Evolutionary conservation across 2,329 filamentous ascomycete genomes (phyloP), one percentile per base, ranked within the genome.

Genomic region (Fusarium sp.): DNA sequence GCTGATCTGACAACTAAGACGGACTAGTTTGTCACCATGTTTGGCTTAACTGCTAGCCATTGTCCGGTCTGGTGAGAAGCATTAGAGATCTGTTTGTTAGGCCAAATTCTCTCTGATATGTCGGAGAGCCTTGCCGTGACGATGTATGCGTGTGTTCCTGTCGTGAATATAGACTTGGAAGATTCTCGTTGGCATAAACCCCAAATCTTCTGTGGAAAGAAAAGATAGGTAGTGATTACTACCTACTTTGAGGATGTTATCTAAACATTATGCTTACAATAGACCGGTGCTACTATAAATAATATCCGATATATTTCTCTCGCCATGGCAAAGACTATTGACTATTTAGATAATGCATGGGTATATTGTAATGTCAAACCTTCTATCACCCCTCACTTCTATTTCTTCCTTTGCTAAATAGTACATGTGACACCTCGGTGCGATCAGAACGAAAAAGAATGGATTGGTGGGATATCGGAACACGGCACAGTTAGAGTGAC

Each of bases 391-490:
- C 33, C 19, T 54, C 25, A 40, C 19, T 16, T 40, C 35, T 40
- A n/a, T 30, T 42, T 54, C 25, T 54, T 54, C 23, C 21, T 42
- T 38, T 42, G 15, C 21, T n/a, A 25, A n/a, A 43, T 33, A 11
- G 32, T 38, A 25, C 64, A 69, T 56, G 66, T 69, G 66, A 64
- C 42, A 44, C 64, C 64, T 64, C 64, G 66, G 66, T n/a, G 28
- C 30, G 46, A 43, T 30, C 37, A 30, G 59, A 40, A 33, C 49
- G 18, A 56, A 28, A 54, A 43, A 25, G 56, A 47, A 47, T 28
- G 16, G 12, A 40, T 46, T 35, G 46, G 46, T 43, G 42, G 64
- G 37, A 42, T 30, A 38, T 62, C 65, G 64, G 66, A 43, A 63
- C 21, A 23, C 49, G 66, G 64, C 47, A 69, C 47, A 54, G 33